Conservation (phyloP, 148 eudicot species). For the Dysphania ambrosioides region DNA sequence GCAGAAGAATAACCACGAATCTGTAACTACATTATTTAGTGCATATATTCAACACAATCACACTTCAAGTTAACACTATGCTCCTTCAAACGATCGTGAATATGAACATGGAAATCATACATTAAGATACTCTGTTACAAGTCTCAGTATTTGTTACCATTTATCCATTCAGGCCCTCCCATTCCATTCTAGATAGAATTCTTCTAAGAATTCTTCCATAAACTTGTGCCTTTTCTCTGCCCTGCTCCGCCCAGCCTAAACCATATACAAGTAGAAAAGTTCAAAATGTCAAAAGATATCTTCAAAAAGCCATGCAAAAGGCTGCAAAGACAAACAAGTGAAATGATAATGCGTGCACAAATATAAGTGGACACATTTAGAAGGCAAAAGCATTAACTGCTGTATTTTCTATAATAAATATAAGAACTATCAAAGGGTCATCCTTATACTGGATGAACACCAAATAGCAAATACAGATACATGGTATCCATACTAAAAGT, state of each 20-base stretch:
- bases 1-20: too few species aligned
- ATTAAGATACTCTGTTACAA: not conserved
- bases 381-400: not conserved
- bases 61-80: not conserved
- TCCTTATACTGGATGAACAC: not conserved
- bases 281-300: not conserved
- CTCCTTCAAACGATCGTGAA: not conserved
- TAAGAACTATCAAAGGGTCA: too few species aligned
- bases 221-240: conserved; percentile 93
- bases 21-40: too few species aligned
- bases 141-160: conserved; percentile 7
- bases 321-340: not conserved
- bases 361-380: not conserved
- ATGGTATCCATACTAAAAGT: not conserved
- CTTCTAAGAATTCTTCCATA: too few species aligned
- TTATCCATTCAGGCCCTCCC: conserved; percentile 54
- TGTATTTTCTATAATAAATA: not conserved
- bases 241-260: conserved; percentile 79
- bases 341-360: not conserved
- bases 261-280: conserved; percentile 1
- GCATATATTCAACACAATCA: too few species aligned
- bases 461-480: not conserved
- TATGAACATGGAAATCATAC: too few species aligned
- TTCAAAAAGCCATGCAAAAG: not conserved
- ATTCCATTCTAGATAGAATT: conserved; percentile 86